Evolutionary conservation across 805 yeast genomes (phyloP).

Genomic region (Pichia nanzhaoensis): DNA sequence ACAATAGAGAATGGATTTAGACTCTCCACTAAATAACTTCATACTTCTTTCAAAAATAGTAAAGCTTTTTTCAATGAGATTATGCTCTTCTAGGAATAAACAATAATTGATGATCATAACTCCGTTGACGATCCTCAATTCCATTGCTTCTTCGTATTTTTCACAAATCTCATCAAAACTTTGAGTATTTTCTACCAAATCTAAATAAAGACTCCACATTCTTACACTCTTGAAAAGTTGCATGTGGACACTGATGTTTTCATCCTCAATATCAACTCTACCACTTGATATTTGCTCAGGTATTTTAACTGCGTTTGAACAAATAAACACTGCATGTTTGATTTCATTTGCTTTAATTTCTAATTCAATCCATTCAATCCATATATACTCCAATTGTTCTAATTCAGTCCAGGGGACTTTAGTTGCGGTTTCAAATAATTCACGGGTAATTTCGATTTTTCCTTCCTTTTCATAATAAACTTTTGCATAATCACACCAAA

Average conservation of each 20-base stretch:
- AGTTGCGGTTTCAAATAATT: conserved; percentile 55
- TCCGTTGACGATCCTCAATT: conserved; percentile 63
- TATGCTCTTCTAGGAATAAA: conserved; percentile 43
- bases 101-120: conserved; percentile 61
- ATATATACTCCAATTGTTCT: conserved; percentile 61
- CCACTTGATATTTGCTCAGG: conserved; percentile 17
- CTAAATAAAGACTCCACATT: conserved; percentile 71
- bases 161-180: conserved; percentile 34
- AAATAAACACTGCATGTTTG: conserved; percentile 30
- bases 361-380: conserved; percentile 71
- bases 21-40: conserved; percentile 51
- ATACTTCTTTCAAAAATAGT: conserved; percentile 64
- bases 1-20: conserved; percentile 65
- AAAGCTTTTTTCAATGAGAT: conserved; percentile 43
- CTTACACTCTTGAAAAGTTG: conserved; percentile 53
- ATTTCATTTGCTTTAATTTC: conserved; percentile 46
- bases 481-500: conserved; percentile 69
- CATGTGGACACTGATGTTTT: conserved; percentile 44
- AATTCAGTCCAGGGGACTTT: conserved; percentile 61
- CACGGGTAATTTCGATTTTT: conserved; percentile 54
- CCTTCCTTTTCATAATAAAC: conserved; percentile 48
- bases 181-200: conserved; percentile 53
- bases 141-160: conserved; percentile 48
- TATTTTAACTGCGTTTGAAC: conserved; percentile 29
- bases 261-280: conserved; percentile 32